phyloP scores from a whole-genome alignment of 2,329 filamentous ascomycete genomes.

The Verticillium klebahnii region DNA sequence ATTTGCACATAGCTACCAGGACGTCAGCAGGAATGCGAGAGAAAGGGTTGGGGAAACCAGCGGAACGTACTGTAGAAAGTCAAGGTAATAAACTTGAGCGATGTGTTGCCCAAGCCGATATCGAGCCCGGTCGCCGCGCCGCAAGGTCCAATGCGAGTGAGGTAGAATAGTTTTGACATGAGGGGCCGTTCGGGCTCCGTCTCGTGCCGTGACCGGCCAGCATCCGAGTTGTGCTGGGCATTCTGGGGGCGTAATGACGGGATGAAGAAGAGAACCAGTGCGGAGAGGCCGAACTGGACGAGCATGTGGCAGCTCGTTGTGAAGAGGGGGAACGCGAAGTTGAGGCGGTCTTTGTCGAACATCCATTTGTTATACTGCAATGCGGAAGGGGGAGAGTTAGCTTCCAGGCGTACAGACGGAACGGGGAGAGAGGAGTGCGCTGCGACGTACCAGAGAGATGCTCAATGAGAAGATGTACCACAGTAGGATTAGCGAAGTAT shows the following conservation, averaged over 20 bases:
- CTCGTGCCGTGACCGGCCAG: slow-evolving; percentile 46
- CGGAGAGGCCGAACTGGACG: slow-evolving; percentile 82
- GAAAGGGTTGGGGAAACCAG: background rate
- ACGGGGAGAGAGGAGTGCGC: background rate
- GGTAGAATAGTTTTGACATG: slow-evolving; percentile 87
- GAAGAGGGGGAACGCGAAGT: slow-evolving; percentile 93
- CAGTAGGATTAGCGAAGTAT: slow-evolving; percentile 73
- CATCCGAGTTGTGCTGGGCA: slow-evolving; percentile 36
- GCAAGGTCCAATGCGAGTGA: slow-evolving; percentile 87
- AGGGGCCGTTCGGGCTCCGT: slow-evolving; percentile 52
- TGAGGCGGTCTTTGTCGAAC: slow-evolving; percentile 79
- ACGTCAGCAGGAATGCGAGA: slow-evolving; percentile 16
- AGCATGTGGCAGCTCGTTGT: slow-evolving; percentile 94
- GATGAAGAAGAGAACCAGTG: slow-evolving; percentile 72
- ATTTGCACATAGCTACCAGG: slow-evolving; percentile 87
- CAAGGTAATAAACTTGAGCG: slow-evolving; percentile 89
- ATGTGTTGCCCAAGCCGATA: slow-evolving; percentile 94
- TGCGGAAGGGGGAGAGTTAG: slow-evolving; percentile 19
- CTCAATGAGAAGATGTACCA: slow-evolving; percentile 93
- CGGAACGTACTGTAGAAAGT: slow-evolving; percentile 79
- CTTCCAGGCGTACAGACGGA: slow-evolving; percentile 1
- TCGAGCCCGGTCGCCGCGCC: slow-evolving; percentile 90
- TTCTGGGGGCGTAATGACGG: slow-evolving; percentile 72
- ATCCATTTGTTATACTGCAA: slow-evolving; percentile 99
- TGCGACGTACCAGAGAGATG: slow-evolving; percentile 69